phyloP scores from a whole-genome alignment of 2,329 filamentous ascomycete genomes.

The Colletotrichum eleusines region DNA sequence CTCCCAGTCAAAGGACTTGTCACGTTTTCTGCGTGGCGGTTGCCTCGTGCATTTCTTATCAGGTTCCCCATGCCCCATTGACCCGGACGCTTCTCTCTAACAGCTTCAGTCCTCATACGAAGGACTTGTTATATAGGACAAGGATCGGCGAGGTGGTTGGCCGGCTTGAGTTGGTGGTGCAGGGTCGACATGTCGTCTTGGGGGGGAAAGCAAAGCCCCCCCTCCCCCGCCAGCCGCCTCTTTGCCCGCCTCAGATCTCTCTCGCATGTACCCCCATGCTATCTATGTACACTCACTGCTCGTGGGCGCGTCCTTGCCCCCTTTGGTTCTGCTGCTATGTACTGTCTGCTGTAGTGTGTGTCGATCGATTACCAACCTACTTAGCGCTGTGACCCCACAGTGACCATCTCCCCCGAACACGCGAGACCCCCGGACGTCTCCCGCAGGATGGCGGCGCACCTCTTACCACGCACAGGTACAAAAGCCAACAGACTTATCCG shows the following conservation, averaged over 20 bases:
- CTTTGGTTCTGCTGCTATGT: neutral
- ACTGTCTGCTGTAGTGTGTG: neutral
- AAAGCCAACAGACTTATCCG: neutral
- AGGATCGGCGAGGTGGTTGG: neutral
- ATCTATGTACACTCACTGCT: neutral
- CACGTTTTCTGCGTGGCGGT: neutral
- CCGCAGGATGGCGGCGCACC: neutral
- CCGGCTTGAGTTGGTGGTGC: neutral
- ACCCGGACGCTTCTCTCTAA: neutral
- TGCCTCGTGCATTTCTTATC: neutral
- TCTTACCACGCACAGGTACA: constrained; percentile 3
- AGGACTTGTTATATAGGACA: neutral
- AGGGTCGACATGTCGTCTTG: constrained; percentile 3
- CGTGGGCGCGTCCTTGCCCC: neutral
- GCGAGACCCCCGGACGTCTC: neutral
- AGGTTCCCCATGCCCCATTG: neutral
- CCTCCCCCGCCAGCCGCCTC: neutral
- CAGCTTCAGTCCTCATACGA: neutral
- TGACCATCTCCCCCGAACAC: neutral
- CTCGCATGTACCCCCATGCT: neutral
- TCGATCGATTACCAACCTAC: no score
- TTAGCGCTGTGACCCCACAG: constrained; percentile 13
- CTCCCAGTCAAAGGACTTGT: neutral
- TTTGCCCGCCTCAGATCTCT: neutral
- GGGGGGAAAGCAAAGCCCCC: neutral